phyloP scores from a whole-genome alignment of 2,329 filamentous ascomycete genomes.

The Podosphaera aphanis region DNA sequence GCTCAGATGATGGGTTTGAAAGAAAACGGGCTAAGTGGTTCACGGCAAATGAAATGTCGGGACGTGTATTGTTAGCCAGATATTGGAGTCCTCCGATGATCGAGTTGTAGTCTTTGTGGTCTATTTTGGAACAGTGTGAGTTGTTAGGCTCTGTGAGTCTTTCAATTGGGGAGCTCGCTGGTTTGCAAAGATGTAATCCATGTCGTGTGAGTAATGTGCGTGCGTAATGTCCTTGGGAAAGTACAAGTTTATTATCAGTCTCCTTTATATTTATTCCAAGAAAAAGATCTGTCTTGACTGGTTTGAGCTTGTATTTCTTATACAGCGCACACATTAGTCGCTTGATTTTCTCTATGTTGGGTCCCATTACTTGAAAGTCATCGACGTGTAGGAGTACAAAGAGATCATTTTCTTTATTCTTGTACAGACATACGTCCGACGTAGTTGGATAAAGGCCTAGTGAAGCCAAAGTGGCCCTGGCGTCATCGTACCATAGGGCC shows the following conservation, averaged over 20 bases:
- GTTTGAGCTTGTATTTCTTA: background rate
- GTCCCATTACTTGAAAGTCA: no score
- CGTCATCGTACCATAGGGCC: background rate
- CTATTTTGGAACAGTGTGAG: background rate
- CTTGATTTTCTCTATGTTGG: background rate
- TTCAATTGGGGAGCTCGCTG: background rate
- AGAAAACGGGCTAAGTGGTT: background rate
- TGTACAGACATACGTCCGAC: background rate
- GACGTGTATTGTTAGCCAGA: no score
- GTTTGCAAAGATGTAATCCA: no score
- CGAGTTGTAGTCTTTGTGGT: no score
- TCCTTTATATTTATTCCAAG: background rate
- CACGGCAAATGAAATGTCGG: no score
- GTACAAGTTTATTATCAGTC: no score
- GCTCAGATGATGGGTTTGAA: background rate
- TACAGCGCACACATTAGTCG: background rate
- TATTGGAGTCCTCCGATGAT: no score
- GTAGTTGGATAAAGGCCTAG: background rate
- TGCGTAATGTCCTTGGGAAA: no score
- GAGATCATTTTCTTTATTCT: background rate
- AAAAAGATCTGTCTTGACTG: no score
- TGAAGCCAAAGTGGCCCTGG: background rate
- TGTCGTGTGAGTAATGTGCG: no score
- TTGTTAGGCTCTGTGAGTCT: background rate
- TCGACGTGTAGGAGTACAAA: background rate